Base-by-base conservation (phyloP, 208 protist species). In the Acanthamoeba lenticulata region DNA sequence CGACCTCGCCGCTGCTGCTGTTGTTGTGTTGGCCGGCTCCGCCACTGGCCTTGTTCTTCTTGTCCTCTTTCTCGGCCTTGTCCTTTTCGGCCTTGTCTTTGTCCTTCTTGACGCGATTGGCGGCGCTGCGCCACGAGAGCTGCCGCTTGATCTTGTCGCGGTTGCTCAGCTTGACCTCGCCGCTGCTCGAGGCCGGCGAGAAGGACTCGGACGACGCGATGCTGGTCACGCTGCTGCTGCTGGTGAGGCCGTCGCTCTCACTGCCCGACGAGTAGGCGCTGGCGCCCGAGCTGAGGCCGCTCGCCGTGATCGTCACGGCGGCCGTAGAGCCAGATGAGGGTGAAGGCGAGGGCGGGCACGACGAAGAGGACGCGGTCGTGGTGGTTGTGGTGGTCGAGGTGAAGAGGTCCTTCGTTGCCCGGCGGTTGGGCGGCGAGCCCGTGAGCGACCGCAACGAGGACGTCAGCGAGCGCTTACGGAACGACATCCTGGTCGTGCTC, bases 111-210 rank as follows among this genome's bases (percentile, higher is more conserved):
- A 79, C 36, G 7, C 69, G 69, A 7, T 17, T 45, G 9, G 36
- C 24, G 19, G 36, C 2, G 69, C 69, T 79, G 69, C 69, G 69
- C 69, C 69, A 79, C 15, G 69, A 79, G 13, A 79, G 69, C 69
- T 79, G 69, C 7, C 69, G 69, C 69, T 79, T 79, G 69, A 79
- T 79, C 21, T 79, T 79, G 38, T 79, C 69, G 32, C 69, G 32
- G 69, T 79, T 79, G 69, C 69, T 79, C 27, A 79, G 38, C 69
- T 79, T 79, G 69, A 29, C 27, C 69, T 67, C 57, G 52, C 52
- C 52, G 9, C 9, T 24, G 57, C 57, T 29, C 27, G 57, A 67
- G n/a, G n/a, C 34, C n/a, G n/a, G 57, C 57, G 57, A 67, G 11
- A 34, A 6, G 7, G 57, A 67, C 7, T 7, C 11, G 57, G 57